Percentiles rank a stretch among this genome's conserved stretches.
Conservation (phyloP, 2,329 filamentous ascomycete species). For the Talaromyces marneffei region DNA sequence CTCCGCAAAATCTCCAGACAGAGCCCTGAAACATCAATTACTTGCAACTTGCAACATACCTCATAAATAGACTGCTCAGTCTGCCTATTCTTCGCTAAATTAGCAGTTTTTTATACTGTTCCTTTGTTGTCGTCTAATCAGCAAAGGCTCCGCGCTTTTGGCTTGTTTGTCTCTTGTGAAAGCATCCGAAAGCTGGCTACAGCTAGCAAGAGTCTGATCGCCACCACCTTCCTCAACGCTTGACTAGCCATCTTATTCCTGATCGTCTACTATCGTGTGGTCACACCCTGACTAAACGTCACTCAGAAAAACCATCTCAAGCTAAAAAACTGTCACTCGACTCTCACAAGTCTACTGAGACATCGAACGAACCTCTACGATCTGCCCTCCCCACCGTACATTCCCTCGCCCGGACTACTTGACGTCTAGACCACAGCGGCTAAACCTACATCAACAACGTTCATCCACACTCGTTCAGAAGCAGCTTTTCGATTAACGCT, state of each 20-base stretch:
- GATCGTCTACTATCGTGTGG: neutral
- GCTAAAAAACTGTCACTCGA: neutral
- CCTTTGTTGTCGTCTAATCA: neutral
- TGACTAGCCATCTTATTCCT: neutral
- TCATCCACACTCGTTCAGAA: neutral
- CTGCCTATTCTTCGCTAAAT: neutral
- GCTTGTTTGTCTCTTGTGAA: neutral
- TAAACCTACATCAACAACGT: neutral
- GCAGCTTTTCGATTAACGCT: neutral
- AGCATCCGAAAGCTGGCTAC: neutral
- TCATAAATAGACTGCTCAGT: neutral
- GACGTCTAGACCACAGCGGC: neutral
- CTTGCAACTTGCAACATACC: neutral
- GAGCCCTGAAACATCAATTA: neutral
- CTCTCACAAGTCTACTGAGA: neutral
- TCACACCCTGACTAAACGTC: neutral
- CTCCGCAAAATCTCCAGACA: conserved; percentile 9
- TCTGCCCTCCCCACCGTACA: neutral
- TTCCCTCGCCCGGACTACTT: neutral
- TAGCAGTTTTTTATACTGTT: neutral
- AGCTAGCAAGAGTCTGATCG: neutral
- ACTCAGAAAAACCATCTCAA: neutral
- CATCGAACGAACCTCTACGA: neutral
- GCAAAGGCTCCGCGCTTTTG: neutral
- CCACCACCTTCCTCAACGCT: conserved; percentile 5